Base-by-base conservation (phyloP, 495 filamentous ascomycete genomes). In the Penicillium canescens region DNA sequence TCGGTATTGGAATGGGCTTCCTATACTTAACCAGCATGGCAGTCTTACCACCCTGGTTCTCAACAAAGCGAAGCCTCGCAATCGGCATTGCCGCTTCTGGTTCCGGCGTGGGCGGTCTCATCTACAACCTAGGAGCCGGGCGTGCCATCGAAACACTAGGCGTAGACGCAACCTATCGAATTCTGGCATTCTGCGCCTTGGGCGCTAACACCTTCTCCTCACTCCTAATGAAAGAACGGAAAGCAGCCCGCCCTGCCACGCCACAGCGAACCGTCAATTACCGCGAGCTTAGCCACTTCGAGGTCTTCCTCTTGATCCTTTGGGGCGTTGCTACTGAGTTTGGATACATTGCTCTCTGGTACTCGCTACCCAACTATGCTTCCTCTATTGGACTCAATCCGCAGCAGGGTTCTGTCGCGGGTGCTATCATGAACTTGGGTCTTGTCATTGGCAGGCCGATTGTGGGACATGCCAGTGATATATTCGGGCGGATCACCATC, bases 341-440 rank as follows among this genome's bases (percentile, higher is more conserved):
- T 10, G 86, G 85, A 11, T 93, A 91, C 59, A 75, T 89, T 37
- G 84, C 85, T 11, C 72, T 92, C 3, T 67, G 91, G 16, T 92
- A 86, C 70, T 87, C 85, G 16, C 75, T 93, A 37, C 81, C 87
- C 3, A 83, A 87, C 55, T 92, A 88, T 66, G 84, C 85, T 2
- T 62, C 69, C 31, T 75, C 75, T 2, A 76, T 91, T 31, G 88
- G 90, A 4, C 73, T 92, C 20, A 76, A 70, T 9, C 65, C 81
- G 0, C 68, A 70, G 9, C 87, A 91, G 59, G 88, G 82, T 5
- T 83, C 85, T 1, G 67, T 87, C 13, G 75, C 87, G 3, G 80
- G 79, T 2, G 89, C 89, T 0, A 66, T 91, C 26, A 73, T 92
- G 46, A 92, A 89, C 55, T 59, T 90, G 57, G 77, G 84, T 38